Conservation (phyloP, 257 asterid species). For the Nicotiana sylvestris region DNA sequence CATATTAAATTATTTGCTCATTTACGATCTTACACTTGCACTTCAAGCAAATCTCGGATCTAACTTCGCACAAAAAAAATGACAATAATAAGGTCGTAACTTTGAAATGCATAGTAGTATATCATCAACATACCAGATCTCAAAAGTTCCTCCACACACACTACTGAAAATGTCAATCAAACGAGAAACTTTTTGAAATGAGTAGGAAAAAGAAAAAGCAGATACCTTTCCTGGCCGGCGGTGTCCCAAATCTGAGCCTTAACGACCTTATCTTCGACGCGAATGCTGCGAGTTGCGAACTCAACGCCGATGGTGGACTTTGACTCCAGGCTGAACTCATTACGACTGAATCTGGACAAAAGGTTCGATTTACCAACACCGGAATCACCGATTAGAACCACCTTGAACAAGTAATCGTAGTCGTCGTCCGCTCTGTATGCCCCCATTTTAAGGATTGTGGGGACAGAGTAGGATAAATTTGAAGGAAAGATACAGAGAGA, state of each 20-base stretch:
- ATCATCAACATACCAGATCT: too few species aligned
- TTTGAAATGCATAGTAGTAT: too few species aligned
- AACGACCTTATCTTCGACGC: conserved; percentile 50
- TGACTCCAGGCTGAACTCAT: conserved; percentile 57
- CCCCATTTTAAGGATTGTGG: conserved; percentile 28
- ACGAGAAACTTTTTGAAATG: too few species aligned
- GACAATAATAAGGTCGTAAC: too few species aligned
- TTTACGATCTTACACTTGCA: too few species aligned
- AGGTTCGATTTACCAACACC: conserved; percentile 51
- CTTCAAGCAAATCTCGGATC: too few species aligned
- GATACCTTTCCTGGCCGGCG: conserved; percentile 56
- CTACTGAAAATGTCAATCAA: too few species aligned
- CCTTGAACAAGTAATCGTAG: conserved; percentile 54
- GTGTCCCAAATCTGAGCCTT: conserved; percentile 75
- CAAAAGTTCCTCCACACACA: too few species aligned
- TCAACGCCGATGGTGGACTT: conserved; percentile 61
- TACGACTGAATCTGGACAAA: conserved; percentile 52
- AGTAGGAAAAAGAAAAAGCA: not conserved
- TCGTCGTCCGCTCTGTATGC: conserved; percentile 51
- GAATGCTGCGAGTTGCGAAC: conserved; percentile 55
- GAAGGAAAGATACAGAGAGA: not conserved
- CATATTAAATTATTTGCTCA: too few species aligned
- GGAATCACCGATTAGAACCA: conserved; percentile 47
- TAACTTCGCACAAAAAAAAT: too few species aligned
- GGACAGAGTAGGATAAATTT: not conserved